These are phyloP conservation scores for Sugiyamaella neomexicana DNA, from an alignment of 1,139 yeast species.

Conservation along the genomic window DNA sequence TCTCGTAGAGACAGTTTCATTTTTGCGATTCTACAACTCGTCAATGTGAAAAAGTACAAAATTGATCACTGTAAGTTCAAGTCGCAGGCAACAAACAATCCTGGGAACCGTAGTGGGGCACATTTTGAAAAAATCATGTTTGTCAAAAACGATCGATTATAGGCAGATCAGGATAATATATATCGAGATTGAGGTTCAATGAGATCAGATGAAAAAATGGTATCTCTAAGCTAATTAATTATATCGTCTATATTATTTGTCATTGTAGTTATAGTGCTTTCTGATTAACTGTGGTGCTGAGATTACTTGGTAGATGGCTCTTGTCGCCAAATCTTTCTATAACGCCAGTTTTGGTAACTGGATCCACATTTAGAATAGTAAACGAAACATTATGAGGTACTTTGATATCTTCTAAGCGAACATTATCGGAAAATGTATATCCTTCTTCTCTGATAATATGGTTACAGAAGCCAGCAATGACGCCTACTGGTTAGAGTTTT, in stretches of 20 bases:
- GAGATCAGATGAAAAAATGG: no score
- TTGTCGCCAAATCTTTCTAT: constrained; percentile 33
- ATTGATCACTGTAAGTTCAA: background rate
- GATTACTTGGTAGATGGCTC: constrained; percentile 24
- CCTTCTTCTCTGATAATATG: constrained; percentile 45
- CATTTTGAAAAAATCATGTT: background rate
- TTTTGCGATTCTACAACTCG: constrained; percentile 1
- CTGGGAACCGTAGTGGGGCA: background rate
- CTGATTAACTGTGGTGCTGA: constrained; percentile 24
- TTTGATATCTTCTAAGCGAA: constrained; percentile 48
- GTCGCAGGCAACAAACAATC: no score
- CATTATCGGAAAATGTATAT: constrained; percentile 43
- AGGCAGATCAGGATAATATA: background rate
- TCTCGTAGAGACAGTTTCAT: constrained; percentile 89
- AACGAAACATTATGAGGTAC: constrained; percentile 76
- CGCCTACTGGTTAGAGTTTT: constrained; percentile 37
- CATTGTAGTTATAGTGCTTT: constrained; percentile 14
- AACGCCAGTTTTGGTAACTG: constrained; percentile 22
- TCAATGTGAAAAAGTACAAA: background rate
- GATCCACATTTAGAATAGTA: constrained; percentile 53
- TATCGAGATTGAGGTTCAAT: background rate
- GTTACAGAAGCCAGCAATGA: constrained; percentile 59
- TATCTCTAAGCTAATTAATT: no score
- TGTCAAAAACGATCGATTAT: background rate
- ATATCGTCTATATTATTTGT: background rate